Evolutionary conservation across 306 rosid genomes (phyloP).

Genomic region (Acacia melanoxylon): DNA sequence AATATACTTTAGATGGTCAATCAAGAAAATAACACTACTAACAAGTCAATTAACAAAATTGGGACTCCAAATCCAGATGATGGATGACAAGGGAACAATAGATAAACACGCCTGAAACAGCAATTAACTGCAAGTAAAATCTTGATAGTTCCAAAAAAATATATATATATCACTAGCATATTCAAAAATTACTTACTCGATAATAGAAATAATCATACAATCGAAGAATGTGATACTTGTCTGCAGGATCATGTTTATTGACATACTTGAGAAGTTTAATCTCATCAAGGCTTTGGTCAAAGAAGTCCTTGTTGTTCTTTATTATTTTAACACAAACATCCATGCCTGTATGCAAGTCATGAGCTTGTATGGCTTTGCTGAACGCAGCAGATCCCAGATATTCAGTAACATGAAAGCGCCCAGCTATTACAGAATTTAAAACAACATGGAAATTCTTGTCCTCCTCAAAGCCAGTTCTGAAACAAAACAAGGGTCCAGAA

Average conservation of each 20-base stretch:
- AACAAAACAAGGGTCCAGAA: constrained; percentile 45
- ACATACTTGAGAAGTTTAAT: constrained; percentile 98
- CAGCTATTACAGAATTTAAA: constrained; percentile 91
- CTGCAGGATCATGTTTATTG: constrained; percentile 95
- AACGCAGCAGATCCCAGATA: constrained; percentile 99
- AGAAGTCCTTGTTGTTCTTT: constrained; percentile 99
- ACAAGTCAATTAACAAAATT: not conserved
- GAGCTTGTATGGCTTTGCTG: constrained; percentile 99
- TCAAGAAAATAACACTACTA: not conserved
- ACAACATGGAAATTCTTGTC: constrained; percentile 98
- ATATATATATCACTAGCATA: constrained; percentile 10
- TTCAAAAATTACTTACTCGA: constrained; percentile 69
- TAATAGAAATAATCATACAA: constrained; percentile 95
- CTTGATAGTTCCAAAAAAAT: not conserved
- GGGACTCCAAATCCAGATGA: constrained; percentile 1
- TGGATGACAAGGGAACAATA: not conserved
- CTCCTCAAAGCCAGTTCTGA: constrained; percentile 99
- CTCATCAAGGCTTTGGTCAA: constrained; percentile 99
- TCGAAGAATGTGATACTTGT: constrained; percentile 93
- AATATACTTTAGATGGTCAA: not conserved
- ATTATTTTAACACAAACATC: constrained; percentile 98
- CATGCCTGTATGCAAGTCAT: constrained; percentile 95
- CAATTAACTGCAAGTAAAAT: constrained; percentile 8
- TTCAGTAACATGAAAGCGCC: constrained; percentile 98
- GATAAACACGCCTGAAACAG: constrained; percentile 20